Evolutionary conservation across 2,329 filamentous ascomycete genomes (phyloP).

Genomic region (Ophiostoma australiae): DNA sequence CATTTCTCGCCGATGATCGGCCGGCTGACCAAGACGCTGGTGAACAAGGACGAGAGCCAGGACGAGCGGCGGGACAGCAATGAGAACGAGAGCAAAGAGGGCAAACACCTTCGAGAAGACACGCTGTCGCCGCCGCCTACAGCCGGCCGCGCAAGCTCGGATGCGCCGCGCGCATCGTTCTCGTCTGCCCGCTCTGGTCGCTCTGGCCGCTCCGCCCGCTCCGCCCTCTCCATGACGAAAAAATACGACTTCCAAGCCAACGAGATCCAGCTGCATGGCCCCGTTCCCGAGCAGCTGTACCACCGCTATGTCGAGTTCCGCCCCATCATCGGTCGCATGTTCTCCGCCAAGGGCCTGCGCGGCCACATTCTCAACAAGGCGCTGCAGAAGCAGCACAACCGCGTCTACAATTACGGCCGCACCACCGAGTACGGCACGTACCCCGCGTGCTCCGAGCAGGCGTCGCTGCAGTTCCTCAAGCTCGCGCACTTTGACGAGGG

Average conservation of each 20-base stretch:
- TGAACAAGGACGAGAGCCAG: conserved; percentile 54
- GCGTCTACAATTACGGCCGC: conserved; percentile 83
- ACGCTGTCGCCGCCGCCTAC: conserved; percentile 34
- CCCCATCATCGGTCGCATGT: conserved; percentile 85
- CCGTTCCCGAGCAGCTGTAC: conserved; percentile 74
- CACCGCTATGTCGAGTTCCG: conserved; percentile 92
- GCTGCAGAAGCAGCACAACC: conserved; percentile 81
- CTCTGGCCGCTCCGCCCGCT: not conserved
- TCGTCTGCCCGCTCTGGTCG: conserved; percentile 3
- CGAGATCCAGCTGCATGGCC: conserved; percentile 80
- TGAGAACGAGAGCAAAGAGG: not conserved
- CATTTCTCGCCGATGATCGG: conserved; percentile 90
- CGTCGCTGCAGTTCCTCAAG: conserved; percentile 75
- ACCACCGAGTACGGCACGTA: conserved; percentile 69
- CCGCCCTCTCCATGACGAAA: not conserved
- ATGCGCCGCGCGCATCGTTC: not conserved
- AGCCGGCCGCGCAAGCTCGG: not conserved
- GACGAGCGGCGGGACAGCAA: conserved; percentile 41
- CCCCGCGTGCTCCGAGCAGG: conserved; percentile 59
- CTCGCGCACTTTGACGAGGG: conserved; percentile 83
- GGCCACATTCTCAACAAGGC: conserved; percentile 78
- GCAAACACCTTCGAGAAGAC: conserved; percentile 42
- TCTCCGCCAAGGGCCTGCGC: conserved; percentile 68
- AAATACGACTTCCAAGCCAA: conserved; percentile 76
- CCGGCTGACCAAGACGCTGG: conserved; percentile 67